These are phyloP conservation scores for Hyphodiscus hymeniophilus DNA, from an alignment of 495 filamentous ascomycete genomes.

Conservation along the genomic window DNA sequence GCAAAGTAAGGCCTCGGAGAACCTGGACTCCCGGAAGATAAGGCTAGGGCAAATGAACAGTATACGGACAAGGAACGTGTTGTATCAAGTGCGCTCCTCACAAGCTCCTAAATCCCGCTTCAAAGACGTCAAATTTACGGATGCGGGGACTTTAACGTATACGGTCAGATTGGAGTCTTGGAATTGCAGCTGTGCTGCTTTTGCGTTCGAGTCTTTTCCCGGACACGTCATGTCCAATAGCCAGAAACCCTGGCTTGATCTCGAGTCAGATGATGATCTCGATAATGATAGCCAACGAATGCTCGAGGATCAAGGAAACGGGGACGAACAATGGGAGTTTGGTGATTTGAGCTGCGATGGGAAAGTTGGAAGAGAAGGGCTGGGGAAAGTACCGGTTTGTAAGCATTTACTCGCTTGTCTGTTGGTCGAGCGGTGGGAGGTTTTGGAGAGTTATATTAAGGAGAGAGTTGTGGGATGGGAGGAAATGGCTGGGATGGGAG, in stretches of 20 bases:
- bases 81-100: constrained; percentile 39
- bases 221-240: constrained; percentile 10
- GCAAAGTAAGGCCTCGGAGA: no score
- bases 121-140: background rate
- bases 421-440: constrained; percentile 57
- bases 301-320: constrained; percentile 23
- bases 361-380: constrained; percentile 19
- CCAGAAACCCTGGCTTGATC: no score
- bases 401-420: constrained; percentile 87
- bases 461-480: constrained; percentile 46
- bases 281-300: no score
- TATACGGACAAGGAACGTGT: constrained; percentile 8
- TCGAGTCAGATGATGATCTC: background rate
- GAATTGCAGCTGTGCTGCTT: constrained; percentile 84
- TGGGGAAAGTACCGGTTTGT: constrained; percentile 51
- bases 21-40: no score
- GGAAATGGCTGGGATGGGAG: constrained; percentile 72
- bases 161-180: constrained; percentile 67
- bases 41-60: no score
- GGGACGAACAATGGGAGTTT: constrained; percentile 10
- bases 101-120: constrained; percentile 16
- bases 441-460: constrained; percentile 48
- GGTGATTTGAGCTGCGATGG: constrained; percentile 22
- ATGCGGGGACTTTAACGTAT: constrained; percentile 33
- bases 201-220: constrained; percentile 62